These are phyloP conservation scores for Phylloboletellus chloephorus DNA, from an alignment of 1,284 basidiomycete species.

Conservation along the genomic window DNA sequence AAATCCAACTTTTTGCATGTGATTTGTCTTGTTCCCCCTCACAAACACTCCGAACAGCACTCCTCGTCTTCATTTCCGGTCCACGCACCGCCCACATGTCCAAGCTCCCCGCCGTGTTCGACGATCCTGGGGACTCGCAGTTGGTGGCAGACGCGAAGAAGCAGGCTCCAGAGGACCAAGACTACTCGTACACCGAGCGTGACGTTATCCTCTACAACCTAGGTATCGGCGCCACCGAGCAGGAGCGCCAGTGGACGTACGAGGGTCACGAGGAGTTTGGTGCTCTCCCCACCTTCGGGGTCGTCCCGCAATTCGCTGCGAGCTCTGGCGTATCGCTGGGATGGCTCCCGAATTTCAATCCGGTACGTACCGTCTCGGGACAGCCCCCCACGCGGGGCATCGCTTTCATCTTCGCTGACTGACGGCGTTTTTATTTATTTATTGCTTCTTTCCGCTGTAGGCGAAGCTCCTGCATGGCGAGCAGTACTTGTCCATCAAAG, in stretches of 20 bases:
- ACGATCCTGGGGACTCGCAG: conserved; percentile 81
- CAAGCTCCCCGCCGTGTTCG: conserved; percentile 46
- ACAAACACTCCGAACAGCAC: neutral
- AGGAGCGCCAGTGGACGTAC: conserved; percentile 89
- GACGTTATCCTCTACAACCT: conserved; percentile 96
- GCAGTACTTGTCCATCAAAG: conserved; percentile 89
- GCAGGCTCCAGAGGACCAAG: conserved; percentile 46
- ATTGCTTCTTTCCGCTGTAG: conserved; percentile 31
- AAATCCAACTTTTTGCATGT: conserved; percentile 1
- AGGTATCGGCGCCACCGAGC: conserved; percentile 90
- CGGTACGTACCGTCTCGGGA: no score
- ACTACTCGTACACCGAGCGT: conserved; percentile 78
- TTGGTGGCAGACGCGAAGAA: conserved; percentile 83
- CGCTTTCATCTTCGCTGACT: no score
- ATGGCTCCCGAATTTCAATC: conserved; percentile 93
- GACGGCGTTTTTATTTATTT: neutral
- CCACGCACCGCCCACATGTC: conserved; percentile 22
- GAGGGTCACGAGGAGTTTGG: conserved; percentile 87
- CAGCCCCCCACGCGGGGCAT: no score
- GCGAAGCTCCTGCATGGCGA: conserved; percentile 98
- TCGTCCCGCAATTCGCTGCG: conserved; percentile 88
- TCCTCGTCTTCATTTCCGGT: neutral
- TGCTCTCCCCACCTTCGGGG: conserved; percentile 90
- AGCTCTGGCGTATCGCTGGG: conserved; percentile 63
- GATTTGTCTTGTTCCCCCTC: neutral